Evolutionary conservation across 768 basidiomycete species (phyloP), one percentile per base, ranked within the genome.

Genomic region (Lactarius sp.): DNA sequence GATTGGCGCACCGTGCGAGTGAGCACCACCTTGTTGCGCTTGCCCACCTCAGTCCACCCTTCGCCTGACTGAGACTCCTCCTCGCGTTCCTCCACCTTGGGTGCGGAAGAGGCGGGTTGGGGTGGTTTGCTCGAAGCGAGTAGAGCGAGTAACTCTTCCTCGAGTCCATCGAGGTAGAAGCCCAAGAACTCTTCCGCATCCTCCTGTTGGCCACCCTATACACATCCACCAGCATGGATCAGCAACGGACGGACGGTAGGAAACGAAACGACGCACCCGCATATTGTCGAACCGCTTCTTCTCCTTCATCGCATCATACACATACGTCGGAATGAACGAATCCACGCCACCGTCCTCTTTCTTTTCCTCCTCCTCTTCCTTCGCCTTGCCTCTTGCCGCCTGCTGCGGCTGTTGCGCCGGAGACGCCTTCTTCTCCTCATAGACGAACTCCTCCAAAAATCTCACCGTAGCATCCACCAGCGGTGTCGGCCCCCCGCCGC

Each of bases 121-220:
- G 79, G 73, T 2, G 81, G 76, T 12, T 76, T 73, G 16, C 86
- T 70, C 0, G 85, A 79, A 6, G 84, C 77, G 7, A 84, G 74
- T n/a, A 96, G 75, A 3, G 80, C 79, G 4, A 92, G 75, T 12
- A 98, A 72, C 76, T 98, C 96, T 72, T 99, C 96, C 73, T 96
- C 93, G 6, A 99, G 77, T 0, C 94, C 91, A 69, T 98, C 94
- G 31, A 98, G 79, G 76, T 92, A 96, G 76, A 97, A 98, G 3
- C 96, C 96, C n/a, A 98, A 79, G 74, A 97, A 98, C 75, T 99
- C 96, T 74, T 99, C 95, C 10, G 95, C 96, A 62, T 99, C 96
- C 73, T 99, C 96, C 76, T 99, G 96, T 62, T 94, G 91, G 0
- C 94, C 94, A 42, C 91, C 85, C 84, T 93, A 67, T 6, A 36